phyloP scores from a whole-genome alignment of 2,329 filamentous ascomycete species.

The Teratosphaeria nubilosa region DNA sequence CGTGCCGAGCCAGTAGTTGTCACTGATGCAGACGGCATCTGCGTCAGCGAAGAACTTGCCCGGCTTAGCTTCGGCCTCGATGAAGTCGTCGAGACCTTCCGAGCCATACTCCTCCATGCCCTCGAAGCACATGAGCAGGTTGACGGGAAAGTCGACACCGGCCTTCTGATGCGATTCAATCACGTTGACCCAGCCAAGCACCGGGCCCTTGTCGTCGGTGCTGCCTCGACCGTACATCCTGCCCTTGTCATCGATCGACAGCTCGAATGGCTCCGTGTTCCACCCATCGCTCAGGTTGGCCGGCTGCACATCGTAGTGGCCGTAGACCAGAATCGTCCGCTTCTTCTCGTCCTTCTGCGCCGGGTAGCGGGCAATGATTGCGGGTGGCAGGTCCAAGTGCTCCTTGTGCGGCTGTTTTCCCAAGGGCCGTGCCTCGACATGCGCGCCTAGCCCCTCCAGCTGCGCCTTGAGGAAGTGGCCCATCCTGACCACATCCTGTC shows the following conservation, averaged over 20 bases:
- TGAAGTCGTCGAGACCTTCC: slow-evolving; percentile 90
- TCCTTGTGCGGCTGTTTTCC: slow-evolving; percentile 90
- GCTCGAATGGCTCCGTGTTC: slow-evolving; percentile 86
- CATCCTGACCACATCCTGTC: slow-evolving; percentile 92
- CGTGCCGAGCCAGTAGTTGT: slow-evolving; percentile 99
- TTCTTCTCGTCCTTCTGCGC: slow-evolving; percentile 77
- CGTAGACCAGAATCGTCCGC: slow-evolving; percentile 91
- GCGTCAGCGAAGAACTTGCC: slow-evolving; percentile 82
- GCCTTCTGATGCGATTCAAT: slow-evolving; percentile 97
- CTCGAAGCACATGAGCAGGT: slow-evolving; percentile 98
- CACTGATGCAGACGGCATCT: slow-evolving; percentile 94
- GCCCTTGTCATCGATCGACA: slow-evolving; percentile 78
- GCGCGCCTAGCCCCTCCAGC: slow-evolving; percentile 72
- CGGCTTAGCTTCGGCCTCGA: slow-evolving; percentile 71
- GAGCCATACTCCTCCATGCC: slow-evolving; percentile 99
- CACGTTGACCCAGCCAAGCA: slow-evolving; percentile 93
- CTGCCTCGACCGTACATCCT: slow-evolving; percentile 94
- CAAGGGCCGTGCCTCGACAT: slow-evolving; percentile 74
- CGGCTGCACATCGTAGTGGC: slow-evolving; percentile 97
- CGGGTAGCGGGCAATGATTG: slow-evolving; percentile 75
- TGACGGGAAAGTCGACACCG: slow-evolving; percentile 88
- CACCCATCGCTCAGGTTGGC: slow-evolving; percentile 89
- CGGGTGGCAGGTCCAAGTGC: slow-evolving; percentile 81
- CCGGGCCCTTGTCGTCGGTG: slow-evolving; percentile 96
- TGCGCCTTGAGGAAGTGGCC: slow-evolving; percentile 79